A percentile compares a stretch with the other conserved stretches of the same genome.
Conservation (phyloP, 805 yeast genomes). For the Candida coquimbonensis region DNA sequence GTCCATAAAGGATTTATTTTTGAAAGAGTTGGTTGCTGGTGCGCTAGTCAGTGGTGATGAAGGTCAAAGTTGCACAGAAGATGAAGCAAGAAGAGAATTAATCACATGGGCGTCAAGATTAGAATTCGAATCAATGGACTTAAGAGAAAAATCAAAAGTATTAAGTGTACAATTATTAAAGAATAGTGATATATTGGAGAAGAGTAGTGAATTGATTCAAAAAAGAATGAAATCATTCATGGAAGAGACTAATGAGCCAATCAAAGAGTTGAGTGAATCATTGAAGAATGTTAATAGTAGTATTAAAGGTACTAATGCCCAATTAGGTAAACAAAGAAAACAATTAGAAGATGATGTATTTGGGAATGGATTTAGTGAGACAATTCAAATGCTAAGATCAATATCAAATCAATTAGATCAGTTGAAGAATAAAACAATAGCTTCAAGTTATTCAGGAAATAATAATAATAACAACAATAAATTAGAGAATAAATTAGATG, state of each 20-base stretch:
- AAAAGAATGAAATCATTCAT: not conserved
- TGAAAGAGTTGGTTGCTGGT: not conserved
- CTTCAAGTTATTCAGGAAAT: not conserved
- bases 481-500: not conserved
- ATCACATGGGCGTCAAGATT: conserved; percentile 44
- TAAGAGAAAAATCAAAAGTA: conserved; percentile 26
- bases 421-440: not conserved
- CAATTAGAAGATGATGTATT: conserved; percentile 2
- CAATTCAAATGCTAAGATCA: conserved; percentile 6
- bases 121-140: conserved; percentile 41
- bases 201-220: not conserved
- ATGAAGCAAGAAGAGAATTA: conserved; percentile 28
- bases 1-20: not conserved
- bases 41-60: not conserved
- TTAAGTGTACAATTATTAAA: conserved; percentile 11
- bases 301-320: not conserved
- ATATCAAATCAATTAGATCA: conserved; percentile 6
- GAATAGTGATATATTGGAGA: conserved; percentile 8
- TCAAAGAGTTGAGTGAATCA: not conserved
- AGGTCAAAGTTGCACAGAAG: conserved; percentile 4
- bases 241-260: conserved; percentile 3
- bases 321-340: conserved; percentile 1
- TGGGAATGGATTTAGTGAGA: not conserved
- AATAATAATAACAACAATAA: not conserved
- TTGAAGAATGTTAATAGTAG: conserved; percentile 3